These are phyloP conservation scores for Magnusiomyces ingens DNA, from an alignment of 1,139 yeast genomes.

Conservation along the genomic window DNA sequence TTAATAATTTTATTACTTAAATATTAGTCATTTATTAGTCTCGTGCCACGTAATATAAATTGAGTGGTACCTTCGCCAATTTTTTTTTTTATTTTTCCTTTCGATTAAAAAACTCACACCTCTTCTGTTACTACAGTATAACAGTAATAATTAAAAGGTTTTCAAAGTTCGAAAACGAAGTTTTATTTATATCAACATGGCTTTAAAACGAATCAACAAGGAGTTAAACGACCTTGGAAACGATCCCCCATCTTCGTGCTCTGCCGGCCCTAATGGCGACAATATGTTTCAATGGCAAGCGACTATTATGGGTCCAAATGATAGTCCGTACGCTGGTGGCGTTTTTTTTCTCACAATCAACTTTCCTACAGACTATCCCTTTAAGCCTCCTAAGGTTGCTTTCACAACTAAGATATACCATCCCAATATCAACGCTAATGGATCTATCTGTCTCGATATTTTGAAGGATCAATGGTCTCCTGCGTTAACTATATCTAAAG, in stretches of 20 bases:
- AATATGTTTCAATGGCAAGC: conserved; percentile 97
- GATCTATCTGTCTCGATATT: conserved; percentile 80
- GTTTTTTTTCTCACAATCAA: conserved; percentile 86
- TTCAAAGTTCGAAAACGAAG: too few relatives aligned
- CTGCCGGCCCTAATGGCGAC: conserved; percentile 98
- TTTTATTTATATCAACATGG: conserved; percentile 42
- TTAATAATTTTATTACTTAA: too few relatives aligned
- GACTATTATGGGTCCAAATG: conserved; percentile 92
- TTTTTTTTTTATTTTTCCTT: too few relatives aligned
- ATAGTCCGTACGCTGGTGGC: conserved; percentile 90
- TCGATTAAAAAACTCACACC: too few relatives aligned
- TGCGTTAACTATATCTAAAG: conserved; percentile 83
- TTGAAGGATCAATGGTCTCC: conserved; percentile 90
- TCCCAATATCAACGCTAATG: conserved; percentile 84
- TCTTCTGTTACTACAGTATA: too few relatives aligned
- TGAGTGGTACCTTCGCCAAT: too few relatives aligned
- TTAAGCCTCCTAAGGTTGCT: conserved; percentile 89
- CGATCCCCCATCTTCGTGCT: conserved; percentile 98
- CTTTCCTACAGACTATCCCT: conserved; percentile 93
- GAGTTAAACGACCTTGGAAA: conserved; percentile 93
- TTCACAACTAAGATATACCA: conserved; percentile 88
- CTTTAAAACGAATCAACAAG: conserved; percentile 91
- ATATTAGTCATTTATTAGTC: too few relatives aligned
- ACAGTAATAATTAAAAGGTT: too few relatives aligned
- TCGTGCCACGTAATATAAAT: too few relatives aligned